These are phyloP conservation scores for Phytophthora hybrid DNA, from an alignment of 352 stramenopile genomes.

Conservation along the genomic window DNA sequence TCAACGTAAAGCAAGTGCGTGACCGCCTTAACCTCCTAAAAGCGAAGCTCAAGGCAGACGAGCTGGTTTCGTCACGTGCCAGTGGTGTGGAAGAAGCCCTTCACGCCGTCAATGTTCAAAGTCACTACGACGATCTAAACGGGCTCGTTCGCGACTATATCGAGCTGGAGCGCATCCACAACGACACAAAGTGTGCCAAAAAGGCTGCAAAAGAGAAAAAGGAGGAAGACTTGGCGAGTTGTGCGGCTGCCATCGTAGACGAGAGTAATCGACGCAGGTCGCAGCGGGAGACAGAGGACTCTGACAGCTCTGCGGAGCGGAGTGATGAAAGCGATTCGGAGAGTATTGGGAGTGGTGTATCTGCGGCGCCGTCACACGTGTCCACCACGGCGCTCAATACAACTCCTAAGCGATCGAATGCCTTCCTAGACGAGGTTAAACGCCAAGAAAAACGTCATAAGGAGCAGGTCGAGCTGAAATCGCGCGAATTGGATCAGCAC, in stretches of 20 bases:
- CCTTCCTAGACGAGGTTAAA: too few species aligned
- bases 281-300: too few species aligned
- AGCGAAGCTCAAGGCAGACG: not conserved
- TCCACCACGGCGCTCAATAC: too few species aligned
- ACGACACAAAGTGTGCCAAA: not conserved
- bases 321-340: too few species aligned
- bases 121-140: slow-evolving; percentile 14
- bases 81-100: slow-evolving; percentile 13
- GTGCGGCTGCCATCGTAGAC: not conserved
- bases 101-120: slow-evolving; percentile 11
- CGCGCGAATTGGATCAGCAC: too few species aligned
- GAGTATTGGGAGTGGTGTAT: too few species aligned
- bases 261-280: too few species aligned
- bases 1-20: slow-evolving; percentile 15
- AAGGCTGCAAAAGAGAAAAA: slow-evolving; percentile 1
- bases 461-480: too few species aligned
- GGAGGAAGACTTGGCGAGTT: not conserved
- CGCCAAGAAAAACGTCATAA: too few species aligned
- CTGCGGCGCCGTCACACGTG: too few species aligned
- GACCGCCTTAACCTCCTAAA: slow-evolving; percentile 14
- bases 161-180: not conserved
- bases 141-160: slow-evolving; percentile 6
- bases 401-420: too few species aligned
- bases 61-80: not conserved
- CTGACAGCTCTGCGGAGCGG: too few species aligned